Evolutionary conservation across 108 stramenopile species (phyloP).

Genomic region (Aurantiochytrium sp.): DNA sequence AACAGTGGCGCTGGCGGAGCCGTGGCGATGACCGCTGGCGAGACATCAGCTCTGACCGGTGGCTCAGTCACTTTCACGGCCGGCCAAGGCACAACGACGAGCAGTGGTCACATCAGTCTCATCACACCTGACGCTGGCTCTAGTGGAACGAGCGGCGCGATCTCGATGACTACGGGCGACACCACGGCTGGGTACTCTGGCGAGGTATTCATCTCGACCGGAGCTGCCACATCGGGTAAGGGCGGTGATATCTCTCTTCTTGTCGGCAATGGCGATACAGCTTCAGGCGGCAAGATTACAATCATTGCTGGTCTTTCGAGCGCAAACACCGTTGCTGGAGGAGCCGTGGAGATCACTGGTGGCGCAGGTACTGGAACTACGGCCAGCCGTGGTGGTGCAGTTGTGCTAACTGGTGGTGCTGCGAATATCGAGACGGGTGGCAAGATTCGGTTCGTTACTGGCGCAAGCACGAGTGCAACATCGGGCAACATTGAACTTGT

Average conservation of each 20-base stretch:
- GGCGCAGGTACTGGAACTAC: too few species aligned
- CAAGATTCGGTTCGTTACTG: background rate
- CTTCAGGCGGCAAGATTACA: too few species aligned
- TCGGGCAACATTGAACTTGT: background rate
- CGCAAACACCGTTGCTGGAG: too few species aligned
- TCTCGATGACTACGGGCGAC: too few species aligned
- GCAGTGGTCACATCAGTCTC: background rate
- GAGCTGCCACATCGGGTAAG: too few species aligned
- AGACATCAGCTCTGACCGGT: background rate
- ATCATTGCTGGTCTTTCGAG: too few species aligned
- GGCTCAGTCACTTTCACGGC: background rate
- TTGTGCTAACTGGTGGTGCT: background rate
- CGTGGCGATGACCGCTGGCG: slow-evolving; percentile 27
- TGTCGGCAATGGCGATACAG: too few species aligned
- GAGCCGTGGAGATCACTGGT: too few species aligned
- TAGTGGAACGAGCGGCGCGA: too few species aligned
- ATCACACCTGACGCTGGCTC: background rate
- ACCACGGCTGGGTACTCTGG: too few species aligned
- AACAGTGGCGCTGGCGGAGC: slow-evolving; percentile 28
- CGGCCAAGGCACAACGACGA: background rate
- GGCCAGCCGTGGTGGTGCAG: background rate
- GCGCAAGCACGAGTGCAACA: background rate
- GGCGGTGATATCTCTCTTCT: too few species aligned
- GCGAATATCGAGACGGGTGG: background rate
- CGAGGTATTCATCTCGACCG: too few species aligned